Evolutionary conservation across 2,329 filamentous ascomycete genomes (phyloP), one percentile per base, ranked within the genome.

Genomic region (Penicillium sp.): DNA sequence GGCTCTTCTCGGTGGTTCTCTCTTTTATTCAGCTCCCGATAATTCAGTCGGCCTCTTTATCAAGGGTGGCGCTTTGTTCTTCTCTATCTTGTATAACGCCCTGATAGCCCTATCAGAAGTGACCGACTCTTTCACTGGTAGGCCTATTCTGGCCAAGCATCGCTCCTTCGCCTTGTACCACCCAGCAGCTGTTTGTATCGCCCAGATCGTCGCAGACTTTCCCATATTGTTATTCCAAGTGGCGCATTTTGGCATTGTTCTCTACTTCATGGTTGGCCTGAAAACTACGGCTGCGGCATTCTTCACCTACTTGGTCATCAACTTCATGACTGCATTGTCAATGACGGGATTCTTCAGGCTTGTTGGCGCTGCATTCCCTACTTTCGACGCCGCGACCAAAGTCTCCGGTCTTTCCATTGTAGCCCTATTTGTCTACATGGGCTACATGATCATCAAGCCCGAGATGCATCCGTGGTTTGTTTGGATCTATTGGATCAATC

Each of bases 211-310:
- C 14, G 73, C 75, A 8, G 79, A 82, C 41, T 65, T 80, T 1
- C 79, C 78, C 0, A 76, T 82, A 12, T 77, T 84, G 53, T 73
- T 85, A 9, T 76, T 84, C 49, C 85, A 87, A 63, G 75, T 85
- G 9, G 76, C 79, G 0, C 68, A 72, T 0, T 88, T 87, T 61
- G 74, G 78, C 2, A 7, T 88, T 0, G 74, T 84, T 0, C 53
- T 84, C 0, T 87, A 87, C 68, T 88, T 84, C 59, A 84, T 49
- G 47, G 36, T 38, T 7, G 47, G 47, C 4, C 11, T 49, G 12
- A 28, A 31, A 5, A 8, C 10, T 2, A 14, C 25, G 2, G 47
- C 47, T 1, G 26, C 3, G 6, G 26, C 25, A 3, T 49, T 49
- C 17, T 49, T 49, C 12, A 49, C 36, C 1, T 41, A 49, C 5